Base-by-base conservation (phyloP, 2,329 filamentous ascomycete genomes). In the Coniochaeta hoffmannii region DNA sequence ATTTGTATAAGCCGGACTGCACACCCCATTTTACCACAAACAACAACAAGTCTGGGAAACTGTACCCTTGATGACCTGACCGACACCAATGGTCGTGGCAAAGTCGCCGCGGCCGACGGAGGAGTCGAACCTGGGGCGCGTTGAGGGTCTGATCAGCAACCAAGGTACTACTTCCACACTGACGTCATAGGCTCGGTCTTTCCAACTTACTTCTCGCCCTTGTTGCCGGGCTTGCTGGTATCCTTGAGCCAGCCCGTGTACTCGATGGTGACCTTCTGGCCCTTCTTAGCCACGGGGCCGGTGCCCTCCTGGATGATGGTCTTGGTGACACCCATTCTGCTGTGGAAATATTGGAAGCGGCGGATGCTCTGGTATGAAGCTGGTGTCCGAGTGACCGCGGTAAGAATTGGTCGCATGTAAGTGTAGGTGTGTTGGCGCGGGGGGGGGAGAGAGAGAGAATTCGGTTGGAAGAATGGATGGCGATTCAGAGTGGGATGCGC, bases 241-340 rank as follows among this genome's bases (percentile, higher is more conserved):
- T 95, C 86, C 73, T 87, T 88, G 60, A 97, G 80, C 74, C 78
- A 96, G 65, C 94, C 94, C 41, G 88, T 94, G 80, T 97, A 97
- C 74, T 94, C 84, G 68, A 97, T 96, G 67, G 81, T 83, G 66
- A 97, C 89, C 26, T 74, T 82, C 70, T 97, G 85, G 62, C 89
- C 88, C 15, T 68, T 65, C 61, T 73, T 68, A 56, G 93, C 89
- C 61, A 72, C 76, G 65, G 83, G 69, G 56, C 79, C 78, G 65
- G 80, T 79, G 66, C 93, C 92, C 60, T 80, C 71, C 34, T 73
- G 67, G 64, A 86, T 70, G 60, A 81, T 72, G 52, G 78, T 80
- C 78, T 90, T 95, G 57, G 76, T 80, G 66, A 96, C 89, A 71
- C 80, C 86, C 88, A 91, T 91, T 65, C 26, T 46, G 41, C 41